A percentile compares a stretch with the other conserved stretches of the same genome.
These are phyloP conservation scores for Trametes polyzona DNA, from an alignment of 1,284 basidiomycete genomes.

Conservation along the genomic window DNA sequence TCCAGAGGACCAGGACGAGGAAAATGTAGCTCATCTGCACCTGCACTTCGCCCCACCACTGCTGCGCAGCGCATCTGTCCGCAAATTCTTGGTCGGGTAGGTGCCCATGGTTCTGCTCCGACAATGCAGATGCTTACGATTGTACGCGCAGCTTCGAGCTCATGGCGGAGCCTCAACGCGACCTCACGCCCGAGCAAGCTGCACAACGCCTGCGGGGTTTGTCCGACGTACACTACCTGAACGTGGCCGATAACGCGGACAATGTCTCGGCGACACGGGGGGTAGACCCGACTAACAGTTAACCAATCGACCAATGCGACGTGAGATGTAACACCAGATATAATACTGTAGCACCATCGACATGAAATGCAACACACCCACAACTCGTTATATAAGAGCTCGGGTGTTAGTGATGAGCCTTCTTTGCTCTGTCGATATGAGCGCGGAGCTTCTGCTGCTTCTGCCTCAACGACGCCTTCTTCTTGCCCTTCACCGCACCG, in stretches of 20 bases:
- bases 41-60: conserved; percentile 91
- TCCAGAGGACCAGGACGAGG: conserved; percentile 43
- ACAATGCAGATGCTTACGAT: background rate
- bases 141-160: conserved; percentile 76
- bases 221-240: conserved; percentile 55
- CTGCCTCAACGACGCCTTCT: conserved; percentile 85
- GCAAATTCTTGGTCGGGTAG: conserved; percentile 92
- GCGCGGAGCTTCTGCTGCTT: conserved; percentile 80
- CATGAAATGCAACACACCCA: background rate
- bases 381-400: background rate
- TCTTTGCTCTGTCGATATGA: conserved; percentile 76
- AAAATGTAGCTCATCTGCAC: conserved; percentile 80
- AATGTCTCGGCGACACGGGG: conserved; percentile 5
- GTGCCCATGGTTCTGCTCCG: conserved; percentile 34
- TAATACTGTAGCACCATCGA: background rate
- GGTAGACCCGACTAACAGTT: conserved; percentile 20
- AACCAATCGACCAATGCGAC: background rate
- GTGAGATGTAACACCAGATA: background rate
- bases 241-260: conserved; percentile 23
- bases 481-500: conserved; percentile 79
- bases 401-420: conserved; percentile 41
- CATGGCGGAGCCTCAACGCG: conserved; percentile 90
- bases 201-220: conserved; percentile 65
- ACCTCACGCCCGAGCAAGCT: conserved; percentile 91
- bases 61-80: conserved; percentile 79